Percentiles rank a stretch among this genome's conserved stretches.
phyloP scores from a whole-genome alignment of 116 monocot species.

The Posidonia oceanica region DNA sequence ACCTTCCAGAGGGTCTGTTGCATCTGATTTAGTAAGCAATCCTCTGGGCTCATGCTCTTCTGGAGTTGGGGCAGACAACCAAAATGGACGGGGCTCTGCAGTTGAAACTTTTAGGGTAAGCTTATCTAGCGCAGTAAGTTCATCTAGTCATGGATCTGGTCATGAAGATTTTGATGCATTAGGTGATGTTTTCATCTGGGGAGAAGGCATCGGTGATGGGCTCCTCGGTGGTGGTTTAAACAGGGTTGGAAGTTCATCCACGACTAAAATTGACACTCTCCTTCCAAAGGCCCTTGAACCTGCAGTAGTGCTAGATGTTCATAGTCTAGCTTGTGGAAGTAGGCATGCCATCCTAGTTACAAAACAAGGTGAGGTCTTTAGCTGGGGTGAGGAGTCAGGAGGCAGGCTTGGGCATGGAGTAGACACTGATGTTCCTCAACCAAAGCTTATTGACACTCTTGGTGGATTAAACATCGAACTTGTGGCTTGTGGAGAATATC shows the following conservation, averaged over 20 bases:
- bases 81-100: conserved; percentile 43
- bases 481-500: conserved; percentile 89
- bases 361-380: conserved; percentile 80
- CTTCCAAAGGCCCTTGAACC: conserved; percentile 79
- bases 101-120: conserved; percentile 71
- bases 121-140: conserved; percentile 87
- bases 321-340: conserved; percentile 65
- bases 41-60: conserved; percentile 43
- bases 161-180: conserved; percentile 77
- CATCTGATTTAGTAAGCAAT: conserved; percentile 25
- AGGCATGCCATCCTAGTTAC: conserved; percentile 72
- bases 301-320: conserved; percentile 62
- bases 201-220: conserved; percentile 65
- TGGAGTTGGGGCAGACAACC: conserved; percentile 31
- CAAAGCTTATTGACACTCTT: conserved; percentile 63
- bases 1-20: conserved; percentile 21
- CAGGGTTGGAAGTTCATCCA: conserved; percentile 21
- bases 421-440: conserved; percentile 61
- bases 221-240: conserved; percentile 33
- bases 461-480: conserved; percentile 52
- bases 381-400: conserved; percentile 93
- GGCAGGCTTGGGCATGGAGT: conserved; percentile 91
- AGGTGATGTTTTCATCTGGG: conserved; percentile 91
- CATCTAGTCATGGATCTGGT: conserved; percentile 85
- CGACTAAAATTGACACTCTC: conserved; percentile 29